A percentile compares a stretch with the other conserved stretches of the same genome.
Conservation (phyloP, 129 eudicot genomes). For the Centella asiatica region DNA sequence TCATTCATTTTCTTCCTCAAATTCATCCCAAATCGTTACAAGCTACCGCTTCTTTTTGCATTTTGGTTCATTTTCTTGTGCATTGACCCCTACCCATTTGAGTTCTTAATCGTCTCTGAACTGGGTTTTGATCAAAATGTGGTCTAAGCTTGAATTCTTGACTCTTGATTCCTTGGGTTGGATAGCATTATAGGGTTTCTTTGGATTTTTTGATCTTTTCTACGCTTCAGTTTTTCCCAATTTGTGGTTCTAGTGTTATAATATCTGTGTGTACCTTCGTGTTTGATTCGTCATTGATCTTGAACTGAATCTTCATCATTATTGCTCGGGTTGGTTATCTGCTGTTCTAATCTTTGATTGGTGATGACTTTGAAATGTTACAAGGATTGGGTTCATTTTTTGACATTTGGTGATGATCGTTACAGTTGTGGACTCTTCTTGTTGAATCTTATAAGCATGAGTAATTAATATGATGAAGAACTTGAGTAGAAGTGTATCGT, state of each 20-base stretch:
- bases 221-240: background rate
- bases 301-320: slow-evolving; percentile 2
- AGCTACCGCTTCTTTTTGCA: background rate
- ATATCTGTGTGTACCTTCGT: background rate
- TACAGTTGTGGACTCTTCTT: background rate
- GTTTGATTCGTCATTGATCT: background rate
- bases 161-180: slow-evolving; percentile 5
- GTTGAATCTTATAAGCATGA: background rate
- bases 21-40: slow-evolving; percentile 6
- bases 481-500: slow-evolving; percentile 30
- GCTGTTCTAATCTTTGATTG: slow-evolving; percentile 6
- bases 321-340: slow-evolving; percentile 4
- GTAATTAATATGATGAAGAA: slow-evolving; percentile 23
- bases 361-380: background rate
- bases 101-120: slow-evolving; percentile 1
- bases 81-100: slow-evolving; percentile 8
- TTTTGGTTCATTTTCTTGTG: slow-evolving; percentile 9
- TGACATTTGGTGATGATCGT: background rate
- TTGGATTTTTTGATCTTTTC: background rate
- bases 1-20: background rate
- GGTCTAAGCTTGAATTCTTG: slow-evolving; percentile 9
- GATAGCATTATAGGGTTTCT: background rate
- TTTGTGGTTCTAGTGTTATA: background rate
- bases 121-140: slow-evolving; percentile 9
- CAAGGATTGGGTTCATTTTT: background rate